Evolutionary conservation across 441 rosid species (phyloP).

Genomic region (Dalechampia spathulata): DNA sequence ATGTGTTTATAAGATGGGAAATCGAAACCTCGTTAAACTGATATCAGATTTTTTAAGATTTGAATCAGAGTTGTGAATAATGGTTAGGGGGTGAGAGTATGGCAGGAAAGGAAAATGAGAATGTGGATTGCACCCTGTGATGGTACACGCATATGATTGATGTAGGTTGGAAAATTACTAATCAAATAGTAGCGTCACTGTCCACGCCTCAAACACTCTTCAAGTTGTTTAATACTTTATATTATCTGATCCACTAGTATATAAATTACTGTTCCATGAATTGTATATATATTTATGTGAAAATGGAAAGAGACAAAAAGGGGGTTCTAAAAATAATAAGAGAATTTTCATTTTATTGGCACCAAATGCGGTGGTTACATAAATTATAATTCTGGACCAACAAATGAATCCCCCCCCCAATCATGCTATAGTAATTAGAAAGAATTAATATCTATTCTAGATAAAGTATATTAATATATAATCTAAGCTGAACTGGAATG

Average conservation of each 20-base stretch:
- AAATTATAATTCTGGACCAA: conserved; percentile 10
- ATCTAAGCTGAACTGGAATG: neutral
- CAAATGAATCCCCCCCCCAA: conserved; percentile 27
- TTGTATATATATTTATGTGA: too few species aligned
- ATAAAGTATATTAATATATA: neutral
- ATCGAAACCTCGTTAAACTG: too few species aligned
- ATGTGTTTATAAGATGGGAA: too few species aligned
- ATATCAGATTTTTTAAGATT: too few species aligned
- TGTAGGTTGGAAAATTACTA: neutral
- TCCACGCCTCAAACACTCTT: conserved; percentile 1
- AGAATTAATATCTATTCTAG: neutral
- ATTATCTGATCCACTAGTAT: neutral
- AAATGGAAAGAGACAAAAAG: neutral
- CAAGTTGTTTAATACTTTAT: neutral
- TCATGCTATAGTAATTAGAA: neutral
- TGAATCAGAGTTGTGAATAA: too few species aligned
- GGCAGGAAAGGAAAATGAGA: too few species aligned
- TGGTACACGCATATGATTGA: too few species aligned
- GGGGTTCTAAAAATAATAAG: neutral
- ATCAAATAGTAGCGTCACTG: neutral
- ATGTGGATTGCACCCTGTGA: too few species aligned
- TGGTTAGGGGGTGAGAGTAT: too few species aligned
- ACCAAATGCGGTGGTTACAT: conserved; percentile 21
- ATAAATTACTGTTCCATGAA: too few species aligned
- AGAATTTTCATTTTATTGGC: conserved; percentile 11